Evolutionary conservation across 768 basidiomycete genomes (phyloP), one percentile per base, ranked within the genome.

Genomic region (Pleurotus platypus): DNA sequence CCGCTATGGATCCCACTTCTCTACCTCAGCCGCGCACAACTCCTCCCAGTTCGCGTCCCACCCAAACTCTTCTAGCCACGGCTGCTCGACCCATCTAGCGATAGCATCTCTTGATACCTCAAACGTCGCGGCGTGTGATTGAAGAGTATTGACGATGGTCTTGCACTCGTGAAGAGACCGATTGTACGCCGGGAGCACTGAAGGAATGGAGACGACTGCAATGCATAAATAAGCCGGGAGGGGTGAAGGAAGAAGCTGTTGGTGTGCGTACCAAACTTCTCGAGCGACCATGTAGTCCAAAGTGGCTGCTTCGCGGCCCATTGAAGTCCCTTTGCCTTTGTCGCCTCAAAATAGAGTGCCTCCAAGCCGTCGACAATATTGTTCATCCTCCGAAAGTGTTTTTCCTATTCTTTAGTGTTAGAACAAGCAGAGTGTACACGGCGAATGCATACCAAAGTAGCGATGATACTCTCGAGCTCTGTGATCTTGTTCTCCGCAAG

Each of bases 281-380:
- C 86, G 24, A 92, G 70, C 0, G 91, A 75, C 91, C 91, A 93
- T 9, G 90, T 91, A 22, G 81, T 72, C 91, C 91, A 93, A 45
- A 93, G 72, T 0, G 89, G 85, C 58, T 92, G 88, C 60, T 82
- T 75, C 11, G 78, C 76, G 2, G 82, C 85, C 86, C 88, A 92
- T 59, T 76, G 72, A 73, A 82, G 84, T 0, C 91, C 90, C 67
- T 89, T 91, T 13, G 72, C 69, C 67, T 81, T 89, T 63, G 84
- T 79, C 2, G 89, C 89, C 43, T 93, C 91, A 24, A 80, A 71
- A 11, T 91, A 70, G 2, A 90, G 66, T 2, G 69, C 64, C 58
- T 93, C 91, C 54, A 92, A 64, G 49, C 72, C 82, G 39, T 92
- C 90, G 46, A 91, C 69, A 18, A 82, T 75, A 1, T 69, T 64